Conservation (phyloP, 495 filamentous ascomycete species). For the Penicillium atrosanguineum region DNA sequence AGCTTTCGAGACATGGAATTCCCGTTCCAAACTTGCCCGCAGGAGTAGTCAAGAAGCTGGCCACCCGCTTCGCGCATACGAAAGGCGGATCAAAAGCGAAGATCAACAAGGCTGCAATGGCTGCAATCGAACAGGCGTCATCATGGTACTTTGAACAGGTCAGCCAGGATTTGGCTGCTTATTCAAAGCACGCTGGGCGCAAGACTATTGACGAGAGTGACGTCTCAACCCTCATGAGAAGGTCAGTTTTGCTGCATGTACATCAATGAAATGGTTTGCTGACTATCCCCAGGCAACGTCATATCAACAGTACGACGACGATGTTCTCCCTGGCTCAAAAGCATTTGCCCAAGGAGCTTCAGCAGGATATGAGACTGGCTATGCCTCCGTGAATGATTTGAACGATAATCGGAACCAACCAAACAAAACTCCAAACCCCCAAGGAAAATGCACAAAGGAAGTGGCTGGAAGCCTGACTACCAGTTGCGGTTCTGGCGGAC, state of each 20-base stretch:
- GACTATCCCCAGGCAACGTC: constrained; percentile 65
- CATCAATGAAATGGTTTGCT: constrained; percentile 21
- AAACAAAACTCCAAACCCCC: constrained; percentile 26
- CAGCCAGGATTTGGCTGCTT: constrained; percentile 72
- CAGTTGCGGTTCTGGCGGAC: constrained; percentile 81
- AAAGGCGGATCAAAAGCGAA: constrained; percentile 58
- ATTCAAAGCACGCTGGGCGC: constrained; percentile 76
- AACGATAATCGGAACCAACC: constrained; percentile 11
- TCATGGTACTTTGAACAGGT: constrained; percentile 90
- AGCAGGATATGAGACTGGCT: constrained; percentile 77
- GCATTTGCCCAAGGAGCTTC: constrained; percentile 75
- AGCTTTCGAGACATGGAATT: constrained; percentile 70
- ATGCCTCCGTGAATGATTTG: constrained; percentile 45
- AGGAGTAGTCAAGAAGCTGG: constrained; percentile 70
- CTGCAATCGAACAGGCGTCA: constrained; percentile 71
- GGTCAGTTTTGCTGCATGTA: constrained; percentile 45
- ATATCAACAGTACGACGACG: constrained; percentile 67
- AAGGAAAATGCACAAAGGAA: constrained; percentile 5
- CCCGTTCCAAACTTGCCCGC: constrained; percentile 71
- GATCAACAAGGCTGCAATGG: constrained; percentile 69
- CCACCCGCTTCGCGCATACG: constrained; percentile 64
- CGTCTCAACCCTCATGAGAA: constrained; percentile 74
- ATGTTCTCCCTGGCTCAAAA: constrained; percentile 80
- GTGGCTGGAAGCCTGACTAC: constrained; percentile 41
- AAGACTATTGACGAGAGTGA: constrained; percentile 86